A percentile compares a stretch with the other conserved stretches of the same genome.
Evolutionary conservation across 306 rosid genomes (phyloP).

Genomic region (Inga leiocalycina): DNA sequence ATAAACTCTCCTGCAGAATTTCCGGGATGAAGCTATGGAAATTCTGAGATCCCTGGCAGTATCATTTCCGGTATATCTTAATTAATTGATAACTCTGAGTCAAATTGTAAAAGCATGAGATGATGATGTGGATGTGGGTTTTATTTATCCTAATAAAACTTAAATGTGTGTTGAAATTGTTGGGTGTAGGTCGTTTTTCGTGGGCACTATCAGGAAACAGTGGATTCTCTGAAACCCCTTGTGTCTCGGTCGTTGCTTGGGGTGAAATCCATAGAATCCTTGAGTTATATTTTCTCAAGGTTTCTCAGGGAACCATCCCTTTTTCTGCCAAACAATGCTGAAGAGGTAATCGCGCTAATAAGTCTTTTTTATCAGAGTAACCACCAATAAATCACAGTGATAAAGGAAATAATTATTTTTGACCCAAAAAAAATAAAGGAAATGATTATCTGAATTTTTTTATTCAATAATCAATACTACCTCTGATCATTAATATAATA

Average conservation of each 20-base stretch:
- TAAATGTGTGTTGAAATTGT: not conserved
- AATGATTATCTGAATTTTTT: no score
- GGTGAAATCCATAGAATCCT: conserved; percentile 32
- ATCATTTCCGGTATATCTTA: conserved; percentile 22
- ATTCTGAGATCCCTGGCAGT: conserved; percentile 22
- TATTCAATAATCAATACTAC: no score
- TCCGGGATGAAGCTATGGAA: conserved; percentile 24
- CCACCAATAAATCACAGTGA: not conserved
- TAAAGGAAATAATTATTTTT: no score
- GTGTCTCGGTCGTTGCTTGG: not conserved
- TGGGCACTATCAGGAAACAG: conserved; percentile 8
- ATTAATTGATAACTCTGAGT: not conserved
- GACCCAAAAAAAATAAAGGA: no score
- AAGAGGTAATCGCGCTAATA: not conserved
- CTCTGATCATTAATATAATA: no score
- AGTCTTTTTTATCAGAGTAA: not conserved
- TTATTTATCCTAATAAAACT: not conserved
- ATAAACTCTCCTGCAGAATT: conserved; percentile 16
- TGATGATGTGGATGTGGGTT: not conserved
- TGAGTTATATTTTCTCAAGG: conserved; percentile 12
- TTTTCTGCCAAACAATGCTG: not conserved
- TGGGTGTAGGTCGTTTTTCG: conserved; percentile 27
- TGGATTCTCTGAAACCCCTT: conserved; percentile 23
- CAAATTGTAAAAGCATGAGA: not conserved
- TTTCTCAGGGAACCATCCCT: not conserved